Percentiles rank a stretch among this genome's conserved stretches.
Conservation (phyloP, 768 basidiomycete genomes). For the Dendrothele bispora region DNA sequence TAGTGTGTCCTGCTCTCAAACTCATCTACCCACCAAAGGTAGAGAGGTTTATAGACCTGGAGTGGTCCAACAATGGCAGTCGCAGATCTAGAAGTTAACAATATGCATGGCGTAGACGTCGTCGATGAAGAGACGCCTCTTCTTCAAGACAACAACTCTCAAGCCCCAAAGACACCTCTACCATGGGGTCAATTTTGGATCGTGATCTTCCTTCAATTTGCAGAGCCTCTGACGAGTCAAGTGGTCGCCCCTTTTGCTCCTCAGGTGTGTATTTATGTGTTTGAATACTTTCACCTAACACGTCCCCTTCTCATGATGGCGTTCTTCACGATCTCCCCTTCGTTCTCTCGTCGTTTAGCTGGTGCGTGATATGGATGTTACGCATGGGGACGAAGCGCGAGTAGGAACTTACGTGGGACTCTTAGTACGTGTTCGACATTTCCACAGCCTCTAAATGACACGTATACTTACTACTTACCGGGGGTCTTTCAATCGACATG, state of each 20-base stretch:
- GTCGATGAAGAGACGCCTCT: no score
- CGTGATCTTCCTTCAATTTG: slow-evolving; percentile 69
- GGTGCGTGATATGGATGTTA: slow-evolving; percentile 65
- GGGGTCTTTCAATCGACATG: not conserved
- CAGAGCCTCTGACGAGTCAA: slow-evolving; percentile 75
- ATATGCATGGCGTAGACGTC: no score
- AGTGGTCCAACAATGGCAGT: no score
- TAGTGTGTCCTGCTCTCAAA: no score
- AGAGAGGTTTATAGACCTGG: no score
- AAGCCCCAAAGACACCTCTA: no score
- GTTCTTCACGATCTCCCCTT: not conserved
- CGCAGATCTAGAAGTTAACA: no score
- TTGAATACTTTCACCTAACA: no score
- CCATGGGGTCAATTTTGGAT: slow-evolving; percentile 73
- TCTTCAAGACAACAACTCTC: no score
- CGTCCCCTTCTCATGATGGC: no score
- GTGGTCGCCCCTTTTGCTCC: slow-evolving; percentile 79
- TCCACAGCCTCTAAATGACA: no score
- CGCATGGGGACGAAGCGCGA: slow-evolving; percentile 57
- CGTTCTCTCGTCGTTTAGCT: slow-evolving; percentile 36
- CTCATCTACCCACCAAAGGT: no score
- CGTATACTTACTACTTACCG: not conserved
- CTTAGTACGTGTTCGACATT: slow-evolving; percentile 52
- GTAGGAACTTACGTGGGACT: slow-evolving; percentile 82
- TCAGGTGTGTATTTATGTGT: slow-evolving; percentile 42